Conservation (phyloP, 331 rosid genomes). For the Malus hybrid region DNA sequence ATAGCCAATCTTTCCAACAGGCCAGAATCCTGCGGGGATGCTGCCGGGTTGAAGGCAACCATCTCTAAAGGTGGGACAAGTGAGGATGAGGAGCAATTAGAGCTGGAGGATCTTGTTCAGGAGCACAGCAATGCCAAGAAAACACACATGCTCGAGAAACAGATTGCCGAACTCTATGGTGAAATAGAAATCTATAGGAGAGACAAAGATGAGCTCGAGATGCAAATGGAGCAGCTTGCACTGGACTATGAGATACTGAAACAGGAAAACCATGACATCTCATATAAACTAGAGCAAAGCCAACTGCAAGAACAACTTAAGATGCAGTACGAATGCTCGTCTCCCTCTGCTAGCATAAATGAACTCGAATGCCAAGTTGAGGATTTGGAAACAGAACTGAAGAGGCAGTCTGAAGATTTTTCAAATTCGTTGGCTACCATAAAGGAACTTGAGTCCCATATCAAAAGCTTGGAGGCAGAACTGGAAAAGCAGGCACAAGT, state of each 20-base stretch:
- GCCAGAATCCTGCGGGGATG: conserved; percentile 17
- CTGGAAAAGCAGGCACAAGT: conserved; percentile 59
- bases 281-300: conserved; percentile 73
- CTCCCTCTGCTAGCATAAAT: conserved; percentile 30
- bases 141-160: conserved; percentile 54
- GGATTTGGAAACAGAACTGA: conserved; percentile 59
- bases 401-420: conserved; percentile 60
- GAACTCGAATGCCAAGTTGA: conserved; percentile 47
- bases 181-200: conserved; percentile 73
- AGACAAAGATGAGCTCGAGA: conserved; percentile 84
- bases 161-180: conserved; percentile 60
- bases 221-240: conserved; percentile 95
- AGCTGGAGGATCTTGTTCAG: conserved; percentile 60
- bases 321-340: conserved; percentile 66
- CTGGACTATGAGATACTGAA: conserved; percentile 93
- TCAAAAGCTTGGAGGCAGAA: conserved; percentile 65
- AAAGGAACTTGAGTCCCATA: conserved; percentile 58
- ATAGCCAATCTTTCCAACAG: conserved; percentile 14
- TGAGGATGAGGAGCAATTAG: conserved; percentile 74
- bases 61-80: conserved; percentile 33
- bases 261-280: conserved; percentile 79
- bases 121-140: conserved; percentile 42
- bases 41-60: conserved; percentile 26
- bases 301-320: conserved; percentile 75
- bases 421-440: conserved; percentile 58